Evolutionary conservation across 371 early-diverging fungal genomes (phyloP).

Genomic region (Syncephalastrum racemosum): DNA sequence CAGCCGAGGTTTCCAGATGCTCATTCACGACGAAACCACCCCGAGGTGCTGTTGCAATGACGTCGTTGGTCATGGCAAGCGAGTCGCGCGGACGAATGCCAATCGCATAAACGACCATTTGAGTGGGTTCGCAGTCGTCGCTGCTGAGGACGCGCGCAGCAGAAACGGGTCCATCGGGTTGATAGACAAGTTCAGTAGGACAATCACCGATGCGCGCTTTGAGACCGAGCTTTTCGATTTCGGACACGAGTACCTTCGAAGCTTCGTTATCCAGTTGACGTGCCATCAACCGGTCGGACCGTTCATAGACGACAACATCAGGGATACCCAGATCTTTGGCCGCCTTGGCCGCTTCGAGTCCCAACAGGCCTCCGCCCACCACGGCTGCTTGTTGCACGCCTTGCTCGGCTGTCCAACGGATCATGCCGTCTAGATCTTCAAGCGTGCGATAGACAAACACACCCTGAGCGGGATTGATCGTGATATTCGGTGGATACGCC

Average conservation of each 20-base stretch:
- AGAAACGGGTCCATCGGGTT: conserved; percentile 10
- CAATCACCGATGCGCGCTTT: conserved; percentile 31
- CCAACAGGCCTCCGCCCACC: conserved; percentile 68
- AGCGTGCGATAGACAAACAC: conserved; percentile 69
- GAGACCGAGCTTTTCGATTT: conserved; percentile 59
- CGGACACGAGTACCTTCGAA: conserved; percentile 42
- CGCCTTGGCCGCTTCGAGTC: conserved; percentile 70
- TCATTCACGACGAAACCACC: conserved; percentile 63
- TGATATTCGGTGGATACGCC: conserved; percentile 51
- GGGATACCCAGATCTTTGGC: conserved; percentile 53
- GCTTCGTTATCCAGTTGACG: conserved; percentile 63
- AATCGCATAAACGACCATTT: conserved; percentile 59
- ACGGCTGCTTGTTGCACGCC: conserved; percentile 44
- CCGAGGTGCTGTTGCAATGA: conserved; percentile 31
- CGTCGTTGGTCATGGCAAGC: conserved; percentile 40
- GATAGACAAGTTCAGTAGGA: conserved; percentile 31
- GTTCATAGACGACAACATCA: conserved; percentile 53
- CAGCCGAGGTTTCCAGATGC: conserved; percentile 41
- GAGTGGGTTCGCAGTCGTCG: conserved; percentile 29
- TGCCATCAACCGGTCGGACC: conserved; percentile 48
- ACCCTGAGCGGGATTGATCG: conserved; percentile 25
- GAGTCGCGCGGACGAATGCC: conserved; percentile 65
- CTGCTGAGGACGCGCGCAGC: conserved; percentile 22
- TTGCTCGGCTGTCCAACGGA: conserved; percentile 34
- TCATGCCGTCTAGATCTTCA: conserved; percentile 56